Percentiles rank a stretch among this genome's conserved stretches.
Evolutionary conservation across 2,329 filamentous ascomycete genomes (phyloP).

Genomic region (Paracorniculantispora psalliotae): DNA sequence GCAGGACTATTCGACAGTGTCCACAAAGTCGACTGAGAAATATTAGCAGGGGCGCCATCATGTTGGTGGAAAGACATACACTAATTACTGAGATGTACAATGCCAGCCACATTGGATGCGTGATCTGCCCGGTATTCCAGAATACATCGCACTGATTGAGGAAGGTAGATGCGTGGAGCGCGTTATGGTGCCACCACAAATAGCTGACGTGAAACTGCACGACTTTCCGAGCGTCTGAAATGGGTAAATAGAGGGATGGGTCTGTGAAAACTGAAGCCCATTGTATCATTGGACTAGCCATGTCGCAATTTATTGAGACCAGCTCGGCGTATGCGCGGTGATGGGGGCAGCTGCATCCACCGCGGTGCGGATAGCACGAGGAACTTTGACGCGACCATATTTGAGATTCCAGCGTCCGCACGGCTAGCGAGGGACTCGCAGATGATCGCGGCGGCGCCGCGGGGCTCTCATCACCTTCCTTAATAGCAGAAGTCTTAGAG

Average conservation of each 20-base stretch:
- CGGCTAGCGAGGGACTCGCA: conserved; percentile 15
- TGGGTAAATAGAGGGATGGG: conserved; percentile 11
- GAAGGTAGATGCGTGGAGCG: conserved; percentile 22
- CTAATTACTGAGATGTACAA: conserved; percentile 23
- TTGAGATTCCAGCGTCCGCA: conserved; percentile 31
- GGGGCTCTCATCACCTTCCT: not conserved
- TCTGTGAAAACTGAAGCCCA: not conserved
- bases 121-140: conserved; percentile 19
- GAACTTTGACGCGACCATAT: conserved; percentile 33
- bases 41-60: not conserved
- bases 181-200: conserved; percentile 26
- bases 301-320: conserved; percentile 21
- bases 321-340: conserved; percentile 21
- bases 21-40: conserved; percentile 15
- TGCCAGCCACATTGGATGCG: conserved; percentile 24
- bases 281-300: conserved; percentile 14
- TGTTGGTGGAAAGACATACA: not conserved
- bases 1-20: conserved; percentile 20
- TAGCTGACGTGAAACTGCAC: conserved; percentile 22
- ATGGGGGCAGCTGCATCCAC: conserved; percentile 24
- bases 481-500: not conserved
- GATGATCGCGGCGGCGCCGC: not conserved
- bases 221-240: conserved; percentile 16
- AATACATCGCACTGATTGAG: conserved; percentile 21
- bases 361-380: conserved; percentile 29